Evolutionary conservation across 352 stramenopile genomes (phyloP).

Genomic region (Globisporangium acanthophoron): DNA sequence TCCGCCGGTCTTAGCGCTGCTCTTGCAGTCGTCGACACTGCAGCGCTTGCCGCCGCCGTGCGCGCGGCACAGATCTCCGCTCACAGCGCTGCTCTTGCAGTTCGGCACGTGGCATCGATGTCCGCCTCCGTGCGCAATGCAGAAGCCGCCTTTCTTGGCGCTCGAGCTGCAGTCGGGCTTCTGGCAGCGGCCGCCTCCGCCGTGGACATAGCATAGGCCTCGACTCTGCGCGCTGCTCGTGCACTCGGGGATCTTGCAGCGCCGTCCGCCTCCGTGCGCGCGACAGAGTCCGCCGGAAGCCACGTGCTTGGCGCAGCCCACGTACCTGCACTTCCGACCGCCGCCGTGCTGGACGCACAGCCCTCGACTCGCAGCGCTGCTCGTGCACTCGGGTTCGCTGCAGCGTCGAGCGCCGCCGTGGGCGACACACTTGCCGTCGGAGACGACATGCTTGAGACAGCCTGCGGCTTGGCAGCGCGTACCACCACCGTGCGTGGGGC

Average conservation of each 20-base stretch:
- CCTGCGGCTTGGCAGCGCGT: conserved; percentile 41
- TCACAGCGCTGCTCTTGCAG: conserved; percentile 78
- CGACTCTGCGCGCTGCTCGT: conserved; percentile 78
- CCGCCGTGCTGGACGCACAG: conserved; percentile 68
- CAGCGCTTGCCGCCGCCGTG: conserved; percentile 76
- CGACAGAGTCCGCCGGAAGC: conserved; percentile 74
- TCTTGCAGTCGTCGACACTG: conserved; percentile 63
- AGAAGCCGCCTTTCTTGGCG: conserved; percentile 83
- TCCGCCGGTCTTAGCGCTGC: conserved; percentile 78
- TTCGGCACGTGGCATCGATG: conserved; percentile 67
- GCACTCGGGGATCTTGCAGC: conserved; percentile 75
- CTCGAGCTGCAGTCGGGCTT: conserved; percentile 64
- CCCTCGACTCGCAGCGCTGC: conserved; percentile 46
- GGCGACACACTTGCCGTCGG: conserved; percentile 51
- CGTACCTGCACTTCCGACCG: conserved; percentile 62
- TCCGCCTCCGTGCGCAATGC: conserved; percentile 78
- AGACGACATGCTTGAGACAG: conserved; percentile 69
- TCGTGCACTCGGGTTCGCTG: conserved; percentile 29
- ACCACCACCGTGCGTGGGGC: conserved; percentile 48
- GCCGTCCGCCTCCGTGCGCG: conserved; percentile 67
- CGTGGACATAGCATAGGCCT: conserved; percentile 81
- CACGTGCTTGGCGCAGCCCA: conserved; percentile 71
- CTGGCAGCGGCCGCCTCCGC: conserved; percentile 74
- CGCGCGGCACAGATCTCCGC: conserved; percentile 72
- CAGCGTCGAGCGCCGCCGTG: conserved; percentile 63